Conservation (phyloP, 768 basidiomycete genomes). For the Udeniomyces megalosporus region DNA sequence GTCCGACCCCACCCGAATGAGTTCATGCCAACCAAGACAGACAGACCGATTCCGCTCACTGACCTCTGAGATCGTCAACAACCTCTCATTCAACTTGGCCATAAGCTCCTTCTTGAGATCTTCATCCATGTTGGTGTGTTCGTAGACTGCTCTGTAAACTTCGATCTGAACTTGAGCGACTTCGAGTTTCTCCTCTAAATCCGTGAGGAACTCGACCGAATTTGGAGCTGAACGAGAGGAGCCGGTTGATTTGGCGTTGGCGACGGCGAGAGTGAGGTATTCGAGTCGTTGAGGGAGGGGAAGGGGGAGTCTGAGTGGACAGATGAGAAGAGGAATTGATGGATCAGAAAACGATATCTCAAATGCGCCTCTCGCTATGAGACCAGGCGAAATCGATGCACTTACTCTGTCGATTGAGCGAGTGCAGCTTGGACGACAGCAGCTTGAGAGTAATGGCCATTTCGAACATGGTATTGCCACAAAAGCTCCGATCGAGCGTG, state of each 20-base stretch:
- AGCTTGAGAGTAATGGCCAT: slow-evolving; percentile 69
- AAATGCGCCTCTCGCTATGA: not conserved
- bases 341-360: not conserved
- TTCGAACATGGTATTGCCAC: slow-evolving; percentile 95
- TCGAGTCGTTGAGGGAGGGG: slow-evolving; percentile 61
- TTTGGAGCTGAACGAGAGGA: slow-evolving; percentile 58
- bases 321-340: not conserved
- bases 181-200: slow-evolving; percentile 88
- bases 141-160: slow-evolving; percentile 48
- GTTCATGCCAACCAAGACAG: not conserved
- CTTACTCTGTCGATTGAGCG: slow-evolving; percentile 71
- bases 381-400: slow-evolving; percentile 13
- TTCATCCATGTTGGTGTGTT: slow-evolving; percentile 26
- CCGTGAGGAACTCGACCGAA: slow-evolving; percentile 82
- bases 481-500: slow-evolving; percentile 72
- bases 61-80: slow-evolving; percentile 77
- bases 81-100: slow-evolving; percentile 22
- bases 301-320: slow-evolving; percentile 20
- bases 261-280: slow-evolving; percentile 82
- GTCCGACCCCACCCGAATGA: too few relatives aligned
- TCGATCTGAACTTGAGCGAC: slow-evolving; percentile 96
- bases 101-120: slow-evolving; percentile 25
- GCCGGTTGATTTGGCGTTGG: slow-evolving; percentile 80
- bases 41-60: slow-evolving; percentile 17
- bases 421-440: slow-evolving; percentile 68